A percentile compares a stretch with the other conserved stretches of the same genome.
Conservation (phyloP, 2,329 filamentous ascomycete species). For the Gnomoniopsis sp. region DNA sequence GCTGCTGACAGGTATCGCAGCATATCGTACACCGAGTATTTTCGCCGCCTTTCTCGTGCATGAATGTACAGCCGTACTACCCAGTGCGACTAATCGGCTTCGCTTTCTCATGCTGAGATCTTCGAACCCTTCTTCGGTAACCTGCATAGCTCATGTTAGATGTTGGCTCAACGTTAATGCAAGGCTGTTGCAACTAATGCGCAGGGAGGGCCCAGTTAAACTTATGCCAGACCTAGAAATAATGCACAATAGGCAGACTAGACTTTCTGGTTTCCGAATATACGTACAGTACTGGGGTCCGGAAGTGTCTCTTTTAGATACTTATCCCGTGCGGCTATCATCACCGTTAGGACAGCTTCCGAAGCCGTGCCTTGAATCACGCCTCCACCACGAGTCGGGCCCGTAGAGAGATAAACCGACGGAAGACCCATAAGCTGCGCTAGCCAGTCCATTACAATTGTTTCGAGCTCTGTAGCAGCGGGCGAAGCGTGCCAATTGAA, state of each 20-base stretch:
- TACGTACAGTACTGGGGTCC: slow-evolving; percentile 28
- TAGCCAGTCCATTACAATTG: slow-evolving; percentile 88
- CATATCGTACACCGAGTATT: slow-evolving; percentile 78
- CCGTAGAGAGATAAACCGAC: slow-evolving; percentile 67
- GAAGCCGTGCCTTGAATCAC: slow-evolving; percentile 93
- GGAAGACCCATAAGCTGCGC: slow-evolving; percentile 75
- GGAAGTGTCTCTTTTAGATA: slow-evolving; percentile 62
- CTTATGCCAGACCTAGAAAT: too few species aligned
- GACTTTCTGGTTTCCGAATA: neutral
- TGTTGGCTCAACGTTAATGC: neutral
- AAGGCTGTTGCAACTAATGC: neutral
- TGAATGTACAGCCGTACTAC: slow-evolving; percentile 76
- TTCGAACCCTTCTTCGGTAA: slow-evolving; percentile 56
- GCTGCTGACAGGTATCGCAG: slow-evolving; percentile 60
- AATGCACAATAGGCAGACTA: neutral
- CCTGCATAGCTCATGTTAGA: neutral
- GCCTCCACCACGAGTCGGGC: slow-evolving; percentile 69
- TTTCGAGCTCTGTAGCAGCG: slow-evolving; percentile 92
- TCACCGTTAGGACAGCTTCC: slow-evolving; percentile 80
- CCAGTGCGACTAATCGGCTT: slow-evolving; percentile 73
- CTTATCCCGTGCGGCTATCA: slow-evolving; percentile 83
- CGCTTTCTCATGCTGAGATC: slow-evolving; percentile 66
- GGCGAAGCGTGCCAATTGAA: slow-evolving; percentile 98
- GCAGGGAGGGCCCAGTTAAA: slow-evolving; percentile 22
- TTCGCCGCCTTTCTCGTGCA: slow-evolving; percentile 83